Evolutionary conservation across 805 yeast genomes (phyloP), one percentile per base, ranked within the genome.

Genomic region (Blastobotrys americana): DNA sequence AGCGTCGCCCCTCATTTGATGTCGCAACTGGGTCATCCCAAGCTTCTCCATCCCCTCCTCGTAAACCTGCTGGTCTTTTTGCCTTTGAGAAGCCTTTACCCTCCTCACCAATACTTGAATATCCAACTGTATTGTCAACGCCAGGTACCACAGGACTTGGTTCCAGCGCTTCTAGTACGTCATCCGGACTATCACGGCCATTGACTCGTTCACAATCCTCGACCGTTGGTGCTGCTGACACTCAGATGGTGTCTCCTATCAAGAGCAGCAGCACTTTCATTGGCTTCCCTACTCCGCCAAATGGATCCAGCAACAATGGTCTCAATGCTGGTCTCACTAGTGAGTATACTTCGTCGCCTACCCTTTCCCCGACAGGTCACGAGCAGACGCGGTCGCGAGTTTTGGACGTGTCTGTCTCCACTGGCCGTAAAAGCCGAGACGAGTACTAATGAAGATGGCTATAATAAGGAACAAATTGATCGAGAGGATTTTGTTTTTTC

Each of bases 361-460:
- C 33, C 5, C 41, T 19, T 10, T 21, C 43, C 10, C 28, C 15
- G 18, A 15, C n/a, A 27, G 5, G 25, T 28, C 33, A 36, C n/a
- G n/a, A 20, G 4, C 21, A 45, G 9, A 27, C 41, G 10, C 50
- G 56, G 13, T 51, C 56, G 9, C 44, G 56, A 16, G 47, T 53
- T 23, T 37, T 53, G 34, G 56, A 53, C 39, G 51, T 53, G 9
- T 49, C 56, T 8, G 56, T 52, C 17, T 44, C 53, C 9, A 46
- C 41, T 1, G 45, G 51, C 18, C 52, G 45, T 19, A 27, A n/a
- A 5, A 13, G 37, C 15, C 33, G 41, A 13, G 25, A 42, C 18
- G n/a, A n/a, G n/a, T n/a, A n/a, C n/a, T n/a, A n/a, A n/a, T n/a
- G n/a, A n/a, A n/a, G 27, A 34, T 20, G 20, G 40, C 34, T 22